Evolutionary conservation across 1,284 basidiomycete genomes (phyloP).

Genomic region (Pterulicium gracile): DNA sequence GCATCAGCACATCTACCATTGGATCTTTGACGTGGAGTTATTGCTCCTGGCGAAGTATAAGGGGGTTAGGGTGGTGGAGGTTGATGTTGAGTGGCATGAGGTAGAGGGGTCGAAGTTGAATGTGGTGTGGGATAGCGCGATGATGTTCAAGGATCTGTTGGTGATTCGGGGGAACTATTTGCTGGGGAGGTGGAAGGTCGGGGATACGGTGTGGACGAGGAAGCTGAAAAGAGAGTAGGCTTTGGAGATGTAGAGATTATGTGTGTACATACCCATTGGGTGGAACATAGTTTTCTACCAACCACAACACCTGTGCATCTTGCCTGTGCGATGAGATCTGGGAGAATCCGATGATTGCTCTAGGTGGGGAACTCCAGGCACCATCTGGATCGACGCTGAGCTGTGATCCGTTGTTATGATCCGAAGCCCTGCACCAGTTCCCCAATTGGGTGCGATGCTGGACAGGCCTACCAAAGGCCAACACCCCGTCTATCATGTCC

Average conservation of each 20-base stretch:
- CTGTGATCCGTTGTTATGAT: too few relatives aligned
- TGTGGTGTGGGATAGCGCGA: conserved; percentile 71
- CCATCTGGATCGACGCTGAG: too few relatives aligned
- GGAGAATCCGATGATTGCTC: too few relatives aligned
- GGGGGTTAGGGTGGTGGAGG: conserved; percentile 70
- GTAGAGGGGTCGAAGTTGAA: conserved; percentile 87
- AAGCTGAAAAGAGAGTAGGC: conserved; percentile 1
- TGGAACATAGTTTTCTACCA: too few relatives aligned
- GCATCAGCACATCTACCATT: conserved; percentile 70
- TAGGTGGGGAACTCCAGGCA: too few relatives aligned
- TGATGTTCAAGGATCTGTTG: conserved; percentile 83
- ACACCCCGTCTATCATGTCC: too few relatives aligned
- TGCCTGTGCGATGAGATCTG: too few relatives aligned
- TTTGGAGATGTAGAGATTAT: background rate
- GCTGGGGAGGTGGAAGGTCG: conserved; percentile 46
- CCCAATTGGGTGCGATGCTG: too few relatives aligned
- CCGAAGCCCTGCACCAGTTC: too few relatives aligned
- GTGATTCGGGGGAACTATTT: conserved; percentile 77
- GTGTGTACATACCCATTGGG: background rate
- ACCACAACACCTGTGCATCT: too few relatives aligned
- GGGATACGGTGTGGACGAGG: background rate
- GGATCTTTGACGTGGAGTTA: conserved; percentile 95
- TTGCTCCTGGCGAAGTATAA: conserved; percentile 79
- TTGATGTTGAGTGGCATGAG: conserved; percentile 87
- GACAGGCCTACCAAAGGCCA: too few relatives aligned